Base-by-base conservation (phyloP, 768 basidiomycete genomes). In the Mycena albidolilacea region DNA sequence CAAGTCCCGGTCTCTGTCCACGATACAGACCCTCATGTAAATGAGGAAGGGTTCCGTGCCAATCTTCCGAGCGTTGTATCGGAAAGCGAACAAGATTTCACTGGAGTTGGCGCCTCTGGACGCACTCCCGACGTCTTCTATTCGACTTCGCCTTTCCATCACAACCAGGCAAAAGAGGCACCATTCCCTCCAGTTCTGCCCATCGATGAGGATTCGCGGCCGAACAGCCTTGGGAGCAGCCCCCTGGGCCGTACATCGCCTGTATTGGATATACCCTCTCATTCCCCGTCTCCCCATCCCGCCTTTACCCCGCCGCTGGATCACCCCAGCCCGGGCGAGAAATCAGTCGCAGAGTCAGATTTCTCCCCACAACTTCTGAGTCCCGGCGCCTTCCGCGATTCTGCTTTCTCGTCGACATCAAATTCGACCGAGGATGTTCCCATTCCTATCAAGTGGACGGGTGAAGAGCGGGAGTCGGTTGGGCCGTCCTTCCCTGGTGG, bases 391-490 rank as follows among this genome's bases (percentile, higher is more conserved):
- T 93, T 93, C 80, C 87, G 93, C 59, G 92, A 93, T 77, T 93
- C 93, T 38, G 87, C 86, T 7, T 86, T 92, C 75, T 91, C 92
- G 19, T 81, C 81, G 50, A 84, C 80, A 61, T 88, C 83, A 61
- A 87, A 83, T 46, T 80, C 81, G 64, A 87, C 83, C 64, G 81
- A 81, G 17, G 88, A 92, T 41, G 83, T 89, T 52, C 89, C 91
- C 44, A 84, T 90, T 48, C 89, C 91, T 4, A 89, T 91, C 64
- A 87, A 89, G 65, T 93, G 91, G 91, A 88, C 88, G 7, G 92
- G 91, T 5, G 60, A 30, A 0, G 70, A 55, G 23, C 67, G 67
- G 35, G 75, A 74, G 46, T 81, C 78, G 35, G 80, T 82, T 3
- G 77, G 79, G 14, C 88, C 86, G 52, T 77, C 77, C 59, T 77